Base-by-base conservation (phyloP, 208 protist genomes). In the Leishmania gerbilli region DNA sequence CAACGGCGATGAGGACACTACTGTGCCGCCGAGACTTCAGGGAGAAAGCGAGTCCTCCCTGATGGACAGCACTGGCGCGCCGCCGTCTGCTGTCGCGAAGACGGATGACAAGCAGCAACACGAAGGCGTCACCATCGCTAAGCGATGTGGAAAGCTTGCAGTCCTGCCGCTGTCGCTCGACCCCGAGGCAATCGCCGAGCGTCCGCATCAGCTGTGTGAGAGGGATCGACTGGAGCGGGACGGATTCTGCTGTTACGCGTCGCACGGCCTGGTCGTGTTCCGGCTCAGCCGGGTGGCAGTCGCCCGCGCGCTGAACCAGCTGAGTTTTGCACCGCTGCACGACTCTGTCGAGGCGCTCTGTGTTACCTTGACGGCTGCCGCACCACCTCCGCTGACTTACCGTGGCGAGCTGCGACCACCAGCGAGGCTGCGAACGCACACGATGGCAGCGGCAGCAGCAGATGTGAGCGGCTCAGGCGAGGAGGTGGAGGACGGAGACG, bases 381-480 rank as follows among this genome's bases (percentile, higher is more conserved):
- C 87, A 27, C 89, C 89, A 42, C 89, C 86, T n/a, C 81, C 76
- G 51, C 74, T 90, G 45, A 83, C 82, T 0, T 90, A 88, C 82
- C 82, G 89, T 34, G 87, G 89, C 24, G 84, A 90, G 78, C 79
- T 92, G 42, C 77, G 89, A 40, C 81, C 79, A 27, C 87, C 89
- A 65, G 15, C 31, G 68, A 62, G 68, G 40, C 62, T 53, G 45
- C 58, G n/a, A 34, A 1, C 31, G 15, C 60, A 62, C 37, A n/a
- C 34, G 49, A 11, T 19, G 15, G 11, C 64, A n/a, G 51, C 55
- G 31, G 47, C 19, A 49, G 27, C 40, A 55, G 24, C 34, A 19
- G 79, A 79, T 15, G 53, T 21, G 21, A 19, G 37, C 9, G 17
- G 13, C 68, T 13, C 27, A 34, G 72, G 55, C 24, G 62, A 71